Conservation (phyloP, 495 filamentous ascomycete genomes). For the Poronia punctata region DNA sequence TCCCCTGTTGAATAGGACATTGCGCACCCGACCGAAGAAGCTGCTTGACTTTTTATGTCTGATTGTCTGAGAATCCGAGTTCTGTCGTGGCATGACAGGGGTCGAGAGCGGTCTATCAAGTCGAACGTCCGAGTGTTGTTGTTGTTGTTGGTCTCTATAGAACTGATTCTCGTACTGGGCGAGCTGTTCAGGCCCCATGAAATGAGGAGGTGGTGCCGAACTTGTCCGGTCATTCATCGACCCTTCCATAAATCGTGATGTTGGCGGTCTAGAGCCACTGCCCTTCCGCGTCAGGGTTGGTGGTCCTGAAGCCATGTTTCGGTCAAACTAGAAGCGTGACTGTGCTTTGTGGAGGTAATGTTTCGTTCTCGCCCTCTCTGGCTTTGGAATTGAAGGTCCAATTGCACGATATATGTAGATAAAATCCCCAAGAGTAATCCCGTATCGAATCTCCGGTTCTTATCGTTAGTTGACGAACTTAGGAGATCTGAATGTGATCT, state of each 20-base stretch:
- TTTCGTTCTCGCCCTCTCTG: too few relatives aligned
- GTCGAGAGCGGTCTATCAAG: too few relatives aligned
- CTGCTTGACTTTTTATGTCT: conserved; percentile 21
- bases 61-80: conserved; percentile 9
- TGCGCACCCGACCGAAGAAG: conserved; percentile 23
- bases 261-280: conserved; percentile 40
- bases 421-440: too few relatives aligned
- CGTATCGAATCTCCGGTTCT: too few relatives aligned
- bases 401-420: too few relatives aligned
- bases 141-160: conserved; percentile 4
- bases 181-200: conserved; percentile 44
- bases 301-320: conserved; percentile 19
- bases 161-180: conserved; percentile 32
- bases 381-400: too few relatives aligned
- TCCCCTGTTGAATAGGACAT: conserved; percentile 13
- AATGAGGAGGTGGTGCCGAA: conserved; percentile 58
- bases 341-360: too few relatives aligned
- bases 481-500: too few relatives aligned
- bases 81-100: too few relatives aligned
- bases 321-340: too few relatives aligned
- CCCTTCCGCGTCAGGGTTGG: conserved; percentile 20
- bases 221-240: conserved; percentile 72
- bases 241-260: conserved; percentile 57
- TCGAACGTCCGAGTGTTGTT: background rate
- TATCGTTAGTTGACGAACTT: too few relatives aligned